Base-by-base conservation (phyloP, 2,329 filamentous ascomycete genomes). In the Botrytis byssoidea region DNA sequence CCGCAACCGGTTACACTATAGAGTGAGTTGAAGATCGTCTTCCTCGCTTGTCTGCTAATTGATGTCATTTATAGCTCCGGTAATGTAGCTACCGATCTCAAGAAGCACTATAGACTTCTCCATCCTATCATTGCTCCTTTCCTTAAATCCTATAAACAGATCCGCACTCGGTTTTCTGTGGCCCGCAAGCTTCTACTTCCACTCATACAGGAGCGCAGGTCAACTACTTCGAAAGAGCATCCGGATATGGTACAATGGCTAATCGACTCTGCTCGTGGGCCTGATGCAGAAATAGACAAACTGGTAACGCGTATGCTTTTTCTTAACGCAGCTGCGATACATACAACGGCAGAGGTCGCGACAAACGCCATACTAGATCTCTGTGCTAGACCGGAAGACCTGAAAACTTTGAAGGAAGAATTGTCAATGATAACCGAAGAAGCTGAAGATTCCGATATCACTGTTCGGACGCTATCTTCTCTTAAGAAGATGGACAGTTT, bases 341-440 rank as follows among this genome's bases (percentile, higher is more conserved):
- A 87, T 74, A 87, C 86, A 0, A 88, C 86, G 0, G 83, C 85
- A 0, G 77, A 85, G 61, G 82, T 85, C 0, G 76, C 83, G 0
- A 86, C 85, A 1, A 81, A 88, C 83, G 75, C 85, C 76, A 83
- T 90, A 68, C 88, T 86, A 77, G 85, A 87, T 72, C 79, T 91
- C 4, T 85, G 85, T 0, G 83, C 85, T 7, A 76, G 82, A 22
- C 87, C 87, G 0, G 85, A 89, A 37, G 83, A 87, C 57, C 71
- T 78, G 14, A 46, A 77, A 55, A 72, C 74, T 29, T 70, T 80
- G 2, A 74, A 77, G 7, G 75, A 79, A 7, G 79, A 80, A 44
- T 77, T 80, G 1, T 14, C 77, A n/a, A 46, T 76, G 29, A 74
- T 75, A 16, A 48, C 32, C 18, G 25, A 67, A 48, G n/a, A 67